Conservation (phyloP, 768 basidiomycete species). For the Naematelia encephala region DNA sequence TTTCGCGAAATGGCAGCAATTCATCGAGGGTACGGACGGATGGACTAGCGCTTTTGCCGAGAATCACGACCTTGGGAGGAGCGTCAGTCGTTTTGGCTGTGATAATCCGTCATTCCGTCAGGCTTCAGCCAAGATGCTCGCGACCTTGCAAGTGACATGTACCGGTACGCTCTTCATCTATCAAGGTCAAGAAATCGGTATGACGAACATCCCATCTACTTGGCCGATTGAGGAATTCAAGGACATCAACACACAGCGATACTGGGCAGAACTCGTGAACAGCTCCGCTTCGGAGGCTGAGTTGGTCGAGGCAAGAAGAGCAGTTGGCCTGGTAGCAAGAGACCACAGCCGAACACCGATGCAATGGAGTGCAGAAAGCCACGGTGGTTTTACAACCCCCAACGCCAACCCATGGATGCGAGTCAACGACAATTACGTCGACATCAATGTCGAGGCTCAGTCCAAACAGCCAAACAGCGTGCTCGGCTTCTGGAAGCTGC, state of each 20-base stretch:
- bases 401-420: slow-evolving; percentile 66
- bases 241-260: slow-evolving; percentile 60
- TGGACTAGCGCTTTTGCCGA: slow-evolving; percentile 2
- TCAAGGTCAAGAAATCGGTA: slow-evolving; percentile 67
- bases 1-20: slow-evolving; percentile 63
- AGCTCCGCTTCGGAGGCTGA: no score
- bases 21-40: slow-evolving; percentile 41
- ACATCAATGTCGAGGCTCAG: slow-evolving; percentile 57
- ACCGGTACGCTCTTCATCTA: slow-evolving; percentile 68
- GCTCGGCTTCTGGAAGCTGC: slow-evolving; percentile 62
- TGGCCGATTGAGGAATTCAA: slow-evolving; percentile 72
- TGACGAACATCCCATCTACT: slow-evolving; percentile 52
- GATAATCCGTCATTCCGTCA: slow-evolving; percentile 60
- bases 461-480: slow-evolving; percentile 57
- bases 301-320: no score
- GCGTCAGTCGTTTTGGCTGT: slow-evolving; percentile 64
- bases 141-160: slow-evolving; percentile 61
- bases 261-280: no score
- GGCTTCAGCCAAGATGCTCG: slow-evolving; percentile 64
- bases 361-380: slow-evolving; percentile 57
- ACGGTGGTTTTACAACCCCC: slow-evolving; percentile 65
- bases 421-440: slow-evolving; percentile 61
- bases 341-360: slow-evolving; percentile 59
- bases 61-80: slow-evolving; percentile 47
- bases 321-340: no score